Percentiles rank a stretch among this genome's conserved stretches.
phyloP scores from a whole-genome alignment of 768 basidiomycete species.

The Russula griseocarnosa region DNA sequence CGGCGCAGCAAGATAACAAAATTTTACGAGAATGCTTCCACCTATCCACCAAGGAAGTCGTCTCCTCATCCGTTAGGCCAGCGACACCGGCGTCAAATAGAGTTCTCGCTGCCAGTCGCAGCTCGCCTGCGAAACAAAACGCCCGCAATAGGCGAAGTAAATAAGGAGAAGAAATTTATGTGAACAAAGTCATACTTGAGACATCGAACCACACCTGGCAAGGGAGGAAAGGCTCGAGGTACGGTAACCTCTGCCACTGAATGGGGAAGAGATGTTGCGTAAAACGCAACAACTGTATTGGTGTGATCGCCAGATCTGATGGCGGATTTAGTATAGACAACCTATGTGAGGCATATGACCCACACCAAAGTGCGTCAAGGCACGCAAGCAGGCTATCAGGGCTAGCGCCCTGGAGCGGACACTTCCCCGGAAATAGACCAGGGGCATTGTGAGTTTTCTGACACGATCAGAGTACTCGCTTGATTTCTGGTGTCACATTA shows the following conservation, averaged over 20 bases:
- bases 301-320: conserved; percentile 66
- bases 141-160: background rate
- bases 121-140: conserved; percentile 47
- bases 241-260: conserved; percentile 55
- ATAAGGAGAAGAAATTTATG: conserved; percentile 12
- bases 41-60: conserved; percentile 51
- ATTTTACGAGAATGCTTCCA: conserved; percentile 62
- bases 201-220: conserved; percentile 72
- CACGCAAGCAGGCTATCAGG: conserved; percentile 62
- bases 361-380: conserved; percentile 69
- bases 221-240: conserved; percentile 66
- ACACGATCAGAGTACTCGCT: conserved; percentile 43
- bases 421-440: conserved; percentile 75
- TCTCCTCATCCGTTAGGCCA: conserved; percentile 63
- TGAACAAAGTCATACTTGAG: conserved; percentile 47
- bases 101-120: conserved; percentile 70
- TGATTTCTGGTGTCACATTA: conserved; percentile 36
- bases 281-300: conserved; percentile 75
- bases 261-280: conserved; percentile 64
- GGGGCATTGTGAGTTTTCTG: conserved; percentile 38
- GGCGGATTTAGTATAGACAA: conserved; percentile 1
- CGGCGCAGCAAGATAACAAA: background rate
- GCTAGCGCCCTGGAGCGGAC: conserved; percentile 69
- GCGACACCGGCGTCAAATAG: conserved; percentile 76
- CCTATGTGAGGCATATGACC: conserved; percentile 7